Evolutionary conservation across 2,329 filamentous ascomycete species (phyloP), one percentile per base, ranked within the genome.

Genomic region (Huntiella moniliformis): DNA sequence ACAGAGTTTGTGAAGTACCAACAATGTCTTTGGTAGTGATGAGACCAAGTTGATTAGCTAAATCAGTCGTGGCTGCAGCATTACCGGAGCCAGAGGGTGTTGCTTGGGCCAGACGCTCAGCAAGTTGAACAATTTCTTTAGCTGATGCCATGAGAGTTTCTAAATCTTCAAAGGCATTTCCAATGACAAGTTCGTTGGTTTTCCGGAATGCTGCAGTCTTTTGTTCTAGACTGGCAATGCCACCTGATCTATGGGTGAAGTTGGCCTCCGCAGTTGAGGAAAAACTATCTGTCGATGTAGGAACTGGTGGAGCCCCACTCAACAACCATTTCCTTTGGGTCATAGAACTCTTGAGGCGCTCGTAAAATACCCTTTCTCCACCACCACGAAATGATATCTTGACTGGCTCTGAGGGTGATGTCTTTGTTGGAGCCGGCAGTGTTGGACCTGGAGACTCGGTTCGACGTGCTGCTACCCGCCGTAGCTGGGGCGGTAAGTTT

Each of bases 81-180:
- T 69, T 73, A 7, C 68, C 66, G 18, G 38, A 31, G 8, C 8
- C 13, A 13, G 28, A 15, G 34, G 28, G 28, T 15, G 13, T 32
- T 17, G 28, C 12, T 36, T 75, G 69, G 1, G 85, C 78, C 54
- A 96, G 88, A 12, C 77, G 77, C 60, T 96, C 88, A 1, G 91
- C 91, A 37, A 98, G 76, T 4, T 86, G 85, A 43, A 96, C 80
- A 42, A 98, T 85, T 58, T 98, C 85, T 58, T 96, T 95, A 4
- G 91, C 91, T 3, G 88, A 95, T 3, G 87, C 85, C 88, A 96
- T 98, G 34, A 98, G 68, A 3, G 91, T 87, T 58, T 96, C 88
- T 0, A 98, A 72, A 56, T 98, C 91, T 58, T 95, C 88, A 56
- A 98, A 98, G 0, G 91, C 87, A 52, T 75, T 86, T 18, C 88